phyloP scores from a whole-genome alignment of 73 alveolate genomes.

The Durusdinium trenchii region DNA sequence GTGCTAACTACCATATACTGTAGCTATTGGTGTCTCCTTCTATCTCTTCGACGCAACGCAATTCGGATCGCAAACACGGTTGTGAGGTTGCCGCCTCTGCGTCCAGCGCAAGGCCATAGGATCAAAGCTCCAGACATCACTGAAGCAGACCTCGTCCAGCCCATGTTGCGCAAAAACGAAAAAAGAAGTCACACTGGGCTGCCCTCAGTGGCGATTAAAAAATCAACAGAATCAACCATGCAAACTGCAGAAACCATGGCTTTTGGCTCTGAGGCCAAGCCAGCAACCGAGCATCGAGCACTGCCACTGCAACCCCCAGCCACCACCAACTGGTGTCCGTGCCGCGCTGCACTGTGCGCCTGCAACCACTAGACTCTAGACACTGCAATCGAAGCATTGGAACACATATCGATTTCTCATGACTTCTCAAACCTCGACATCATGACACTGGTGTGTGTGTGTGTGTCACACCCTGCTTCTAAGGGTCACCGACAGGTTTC shows the following conservation, averaged over 20 bases:
- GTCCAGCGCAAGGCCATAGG: slow-evolving; percentile 25
- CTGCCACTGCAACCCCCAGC: slow-evolving; percentile 82
- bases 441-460: no score
- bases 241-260: neutral
- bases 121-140: slow-evolving; percentile 74
- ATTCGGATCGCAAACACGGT: no score
- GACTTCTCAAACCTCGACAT: no score
- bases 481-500: no score
- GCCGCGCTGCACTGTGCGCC: slow-evolving; percentile 82
- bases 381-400: no score
- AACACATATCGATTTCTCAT: no score
- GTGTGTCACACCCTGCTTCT: no score
- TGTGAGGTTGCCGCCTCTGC: slow-evolving; percentile 11
- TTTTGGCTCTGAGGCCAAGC: neutral
- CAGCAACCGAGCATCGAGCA: neutral
- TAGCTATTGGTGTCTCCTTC: no score
- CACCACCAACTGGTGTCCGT: slow-evolving; percentile 72
- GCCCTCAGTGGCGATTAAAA: no score
- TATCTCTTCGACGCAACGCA: no score
- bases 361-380: neutral
- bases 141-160: slow-evolving; percentile 39
- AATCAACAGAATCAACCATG: no score
- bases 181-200: neutral
- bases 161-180: neutral
- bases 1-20: no score